Conservation (phyloP, 306 rosid genomes). For the Malus orientalis region DNA sequence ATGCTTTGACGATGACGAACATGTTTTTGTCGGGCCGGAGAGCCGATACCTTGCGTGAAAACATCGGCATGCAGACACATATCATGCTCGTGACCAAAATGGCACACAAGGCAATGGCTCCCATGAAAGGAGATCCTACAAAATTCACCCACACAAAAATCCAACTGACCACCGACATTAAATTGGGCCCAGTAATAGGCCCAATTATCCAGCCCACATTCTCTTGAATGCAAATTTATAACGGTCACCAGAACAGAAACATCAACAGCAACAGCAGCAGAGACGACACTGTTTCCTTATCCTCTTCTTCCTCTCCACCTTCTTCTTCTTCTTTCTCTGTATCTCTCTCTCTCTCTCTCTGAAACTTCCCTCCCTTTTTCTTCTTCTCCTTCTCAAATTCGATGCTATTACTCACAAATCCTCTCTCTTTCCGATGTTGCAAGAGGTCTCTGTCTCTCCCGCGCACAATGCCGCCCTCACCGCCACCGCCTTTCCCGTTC, state of each 20-base stretch:
- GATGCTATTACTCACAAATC: background rate
- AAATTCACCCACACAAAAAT: background rate
- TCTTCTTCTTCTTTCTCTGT: background rate
- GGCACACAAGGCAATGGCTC: conserved; percentile 29
- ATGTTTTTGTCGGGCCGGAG: conserved; percentile 34
- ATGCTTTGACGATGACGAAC: conserved; percentile 45
- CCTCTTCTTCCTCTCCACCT: background rate
- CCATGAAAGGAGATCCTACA: too few relatives aligned
- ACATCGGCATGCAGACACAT: conserved; percentile 35
- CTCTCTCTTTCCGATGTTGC: conserved; percentile 1
- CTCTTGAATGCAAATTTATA: background rate
- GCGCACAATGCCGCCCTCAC: background rate
- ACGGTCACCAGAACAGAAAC: background rate
- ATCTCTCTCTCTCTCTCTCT: background rate
- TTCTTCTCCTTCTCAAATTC: background rate
- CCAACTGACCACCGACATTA: background rate
- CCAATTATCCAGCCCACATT: background rate
- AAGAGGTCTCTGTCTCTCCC: background rate
- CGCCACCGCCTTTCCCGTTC: background rate
- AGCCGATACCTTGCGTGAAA: conserved; percentile 32
- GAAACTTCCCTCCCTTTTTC: background rate
- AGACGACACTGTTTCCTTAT: background rate
- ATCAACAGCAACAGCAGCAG: background rate
- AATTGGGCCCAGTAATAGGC: background rate
- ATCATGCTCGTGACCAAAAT: conserved; percentile 39